Base-by-base conservation (phyloP, 2,329 filamentous ascomycete species). In the Cladosporium phlei region DNA sequence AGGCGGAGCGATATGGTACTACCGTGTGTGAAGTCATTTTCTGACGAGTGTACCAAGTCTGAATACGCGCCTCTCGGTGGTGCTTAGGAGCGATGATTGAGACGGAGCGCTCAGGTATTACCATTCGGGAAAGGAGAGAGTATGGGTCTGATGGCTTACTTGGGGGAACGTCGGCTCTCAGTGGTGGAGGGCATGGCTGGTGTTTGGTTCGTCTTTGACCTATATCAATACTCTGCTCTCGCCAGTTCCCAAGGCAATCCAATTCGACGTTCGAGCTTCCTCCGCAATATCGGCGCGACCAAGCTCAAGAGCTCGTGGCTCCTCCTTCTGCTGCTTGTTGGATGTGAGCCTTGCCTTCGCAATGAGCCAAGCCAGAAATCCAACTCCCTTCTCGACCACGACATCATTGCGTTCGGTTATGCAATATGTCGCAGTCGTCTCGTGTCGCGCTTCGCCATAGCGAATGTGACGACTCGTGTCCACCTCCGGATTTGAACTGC, bases 311-410 rank as follows among this genome's bases (percentile, higher is more conserved):
- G 5, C 22, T 9, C 4, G 8, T 16, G 2, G 4, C n/a, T 28
- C 24, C 14, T 9, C 3, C 11, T 28, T 22, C 14, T 9, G 7
- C 11, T 21, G 3, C 5, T 21, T 29, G 5, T 19, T 21, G n/a
- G 8, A 22, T 12, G 3, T n/a, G 10, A 22, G 28, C 3, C 9
- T 27, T 11, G 42, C 42, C 12, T 35, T 37, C 4, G 42, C 42
- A 19, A 45, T 45, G 3, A 45, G 24, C 42, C 42, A 45, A 21
- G 42, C 42, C 9, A 45, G 19, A 12, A 45, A 45, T 7, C 42
- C 42, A n/a, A 11, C 25, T 12, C 42, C 42, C 17, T 29, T 45
- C 10, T 45, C 42, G 2, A 27, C 16, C 5, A 22, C 17, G 3
- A 29, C 6, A 12, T 37, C 19, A 7, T 22, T 29, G 7, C 32